A percentile compares a stretch with the other conserved stretches of the same genome.
Evolutionary conservation across 495 filamentous ascomycete species (phyloP).

Genomic region (Cercophora samala): DNA sequence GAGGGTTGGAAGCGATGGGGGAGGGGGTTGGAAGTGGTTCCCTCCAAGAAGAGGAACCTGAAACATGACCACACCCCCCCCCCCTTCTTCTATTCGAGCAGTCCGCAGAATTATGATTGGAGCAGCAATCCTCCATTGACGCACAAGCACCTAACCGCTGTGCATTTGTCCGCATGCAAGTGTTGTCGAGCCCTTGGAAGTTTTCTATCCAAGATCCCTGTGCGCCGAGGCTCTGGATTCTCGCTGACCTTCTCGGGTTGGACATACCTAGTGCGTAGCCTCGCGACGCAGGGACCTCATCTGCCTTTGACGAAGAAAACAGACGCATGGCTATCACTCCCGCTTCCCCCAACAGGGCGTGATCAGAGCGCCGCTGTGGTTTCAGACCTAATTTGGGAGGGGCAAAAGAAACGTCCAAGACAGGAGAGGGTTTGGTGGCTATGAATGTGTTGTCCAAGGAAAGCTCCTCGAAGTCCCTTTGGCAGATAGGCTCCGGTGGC

Average conservation of each 20-base stretch:
- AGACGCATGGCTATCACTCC: conserved; percentile 1
- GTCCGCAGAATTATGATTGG: conserved; percentile 28
- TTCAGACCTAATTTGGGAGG: conserved; percentile 21
- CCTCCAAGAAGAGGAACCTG: conserved; percentile 1
- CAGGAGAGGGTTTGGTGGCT: conserved; percentile 9
- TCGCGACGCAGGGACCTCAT: conserved; percentile 18
- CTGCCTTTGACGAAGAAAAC: conserved; percentile 8
- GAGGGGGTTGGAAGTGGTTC: not conserved
- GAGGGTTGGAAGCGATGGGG: not conserved
- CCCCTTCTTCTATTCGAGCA: not conserved
- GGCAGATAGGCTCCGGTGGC: not conserved
- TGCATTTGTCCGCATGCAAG: conserved; percentile 41
- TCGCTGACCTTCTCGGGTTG: conserved; percentile 13
- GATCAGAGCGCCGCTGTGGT: conserved; percentile 14
- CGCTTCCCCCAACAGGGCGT: not conserved
- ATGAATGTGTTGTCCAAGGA: conserved; percentile 14
- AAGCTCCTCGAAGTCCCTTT: conserved; percentile 1
- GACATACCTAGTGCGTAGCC: conserved; percentile 10
- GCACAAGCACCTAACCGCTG: conserved; percentile 43
- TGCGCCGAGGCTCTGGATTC: conserved; percentile 20
- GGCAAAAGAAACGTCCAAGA: conserved; percentile 4
- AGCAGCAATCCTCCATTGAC: conserved; percentile 19
- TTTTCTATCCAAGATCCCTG: conserved; percentile 34
- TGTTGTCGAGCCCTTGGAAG: conserved; percentile 23
- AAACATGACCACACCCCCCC: conserved; percentile 15